Percentiles rank a stretch among this genome's conserved stretches.
Conservation (phyloP, 192 early-diverging fungal species). For the Linnemannia exigua region DNA sequence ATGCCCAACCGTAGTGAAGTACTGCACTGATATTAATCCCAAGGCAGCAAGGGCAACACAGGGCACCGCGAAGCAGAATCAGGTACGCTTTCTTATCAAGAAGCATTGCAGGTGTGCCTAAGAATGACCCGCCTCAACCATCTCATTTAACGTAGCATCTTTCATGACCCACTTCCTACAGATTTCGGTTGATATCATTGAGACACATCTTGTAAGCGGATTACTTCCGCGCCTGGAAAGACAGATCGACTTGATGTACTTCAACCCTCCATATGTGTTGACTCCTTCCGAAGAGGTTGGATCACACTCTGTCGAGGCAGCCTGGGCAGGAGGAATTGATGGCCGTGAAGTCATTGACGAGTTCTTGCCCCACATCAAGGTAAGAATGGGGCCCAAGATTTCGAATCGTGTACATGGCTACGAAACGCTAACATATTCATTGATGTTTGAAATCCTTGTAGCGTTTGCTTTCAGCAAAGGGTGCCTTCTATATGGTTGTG, state of each 20-base stretch:
- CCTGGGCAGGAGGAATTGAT: constrained; percentile 95
- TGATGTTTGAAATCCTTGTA: constrained; percentile 28
- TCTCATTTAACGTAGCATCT: not conserved
- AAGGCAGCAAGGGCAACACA: constrained; percentile 76
- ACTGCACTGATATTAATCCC: constrained; percentile 90
- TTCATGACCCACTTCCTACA: constrained; percentile 19
- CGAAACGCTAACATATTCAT: too few species aligned
- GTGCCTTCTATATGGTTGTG: constrained; percentile 88
- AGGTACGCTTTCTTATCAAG: constrained; percentile 8
- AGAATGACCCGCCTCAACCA: not conserved
- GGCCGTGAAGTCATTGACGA: constrained; percentile 91
- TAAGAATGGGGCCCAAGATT: constrained; percentile 18
- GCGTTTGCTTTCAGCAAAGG: constrained; percentile 74
- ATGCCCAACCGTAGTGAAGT: constrained; percentile 53
- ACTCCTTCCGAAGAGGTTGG: constrained; percentile 87
- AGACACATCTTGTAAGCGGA: constrained; percentile 70
- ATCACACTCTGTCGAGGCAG: constrained; percentile 77
- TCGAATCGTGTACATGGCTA: too few species aligned
- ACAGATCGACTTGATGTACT: constrained; percentile 84
- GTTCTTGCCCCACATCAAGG: constrained; percentile 79
- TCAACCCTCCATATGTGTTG: constrained; percentile 97
- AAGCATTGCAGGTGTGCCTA: not conserved
- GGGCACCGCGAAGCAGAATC: constrained; percentile 72
- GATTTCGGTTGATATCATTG: constrained; percentile 74
- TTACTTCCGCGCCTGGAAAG: constrained; percentile 68